Evolutionary conservation across 78 protist species (phyloP).

Genomic region (Capsaspora owczarzaki): DNA sequence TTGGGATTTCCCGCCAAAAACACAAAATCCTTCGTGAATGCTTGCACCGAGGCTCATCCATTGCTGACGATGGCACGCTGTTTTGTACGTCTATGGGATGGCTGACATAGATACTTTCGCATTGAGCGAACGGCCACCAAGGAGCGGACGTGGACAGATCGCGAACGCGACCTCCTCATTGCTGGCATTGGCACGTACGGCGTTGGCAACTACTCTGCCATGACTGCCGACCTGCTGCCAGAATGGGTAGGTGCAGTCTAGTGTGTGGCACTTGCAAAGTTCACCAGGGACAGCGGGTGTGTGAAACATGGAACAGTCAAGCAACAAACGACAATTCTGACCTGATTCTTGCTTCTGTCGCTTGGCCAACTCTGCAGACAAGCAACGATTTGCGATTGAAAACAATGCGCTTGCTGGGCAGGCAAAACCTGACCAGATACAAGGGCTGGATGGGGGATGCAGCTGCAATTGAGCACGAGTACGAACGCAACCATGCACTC

Average conservation of each 20-base stretch:
- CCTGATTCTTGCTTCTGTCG: not conserved
- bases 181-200: not conserved
- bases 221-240: not conserved
- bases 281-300: too few species aligned
- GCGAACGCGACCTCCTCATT: not conserved
- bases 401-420: not conserved
- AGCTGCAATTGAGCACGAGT: not conserved
- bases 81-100: not conserved
- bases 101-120: not conserved
- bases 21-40: too few species aligned
- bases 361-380: not conserved
- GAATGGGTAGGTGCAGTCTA: not conserved
- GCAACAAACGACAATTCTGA: not conserved
- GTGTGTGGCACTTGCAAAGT: not conserved
- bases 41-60: not conserved
- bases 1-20: too few species aligned
- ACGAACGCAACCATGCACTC: not conserved
- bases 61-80: too few species aligned
- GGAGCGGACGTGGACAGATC: not conserved
- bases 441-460: slow-evolving; percentile 22
- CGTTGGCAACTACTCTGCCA: not conserved
- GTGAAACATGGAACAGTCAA: too few species aligned
- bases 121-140: not conserved
- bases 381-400: slow-evolving; percentile 16
- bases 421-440: slow-evolving; percentile 17